These are phyloP conservation scores for Amorphotheca resinae DNA, from an alignment of 495 filamentous ascomycete species.

Conservation along the genomic window DNA sequence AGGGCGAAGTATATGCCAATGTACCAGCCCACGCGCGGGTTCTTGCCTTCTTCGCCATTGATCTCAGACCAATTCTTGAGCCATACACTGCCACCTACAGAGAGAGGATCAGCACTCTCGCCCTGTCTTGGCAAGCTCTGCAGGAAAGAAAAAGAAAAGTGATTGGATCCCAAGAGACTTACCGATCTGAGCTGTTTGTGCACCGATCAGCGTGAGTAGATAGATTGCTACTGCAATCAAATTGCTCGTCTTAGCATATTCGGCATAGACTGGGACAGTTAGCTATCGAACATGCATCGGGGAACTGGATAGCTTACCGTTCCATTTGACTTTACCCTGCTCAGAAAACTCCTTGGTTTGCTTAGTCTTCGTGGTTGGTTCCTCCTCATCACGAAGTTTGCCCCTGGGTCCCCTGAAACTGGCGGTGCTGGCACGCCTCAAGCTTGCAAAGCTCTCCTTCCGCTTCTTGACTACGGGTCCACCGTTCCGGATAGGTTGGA, in stretches of 20 bases:
- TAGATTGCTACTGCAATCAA: conserved; percentile 74
- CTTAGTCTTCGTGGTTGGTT: conserved; percentile 53
- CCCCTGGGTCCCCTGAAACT: conserved; percentile 79
- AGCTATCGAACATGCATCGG: conserved; percentile 21
- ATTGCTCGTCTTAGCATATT: conserved; percentile 92
- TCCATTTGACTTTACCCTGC: conserved; percentile 96
- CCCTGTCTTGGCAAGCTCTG: not conserved
- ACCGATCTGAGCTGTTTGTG: conserved; percentile 59
- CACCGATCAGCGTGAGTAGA: conserved; percentile 57
- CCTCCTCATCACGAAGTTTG: conserved; percentile 76
- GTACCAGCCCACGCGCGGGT: conserved; percentile 72
- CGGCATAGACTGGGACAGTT: conserved; percentile 47
- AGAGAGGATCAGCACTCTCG: conserved; percentile 23
- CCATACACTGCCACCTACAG: conserved; percentile 62
- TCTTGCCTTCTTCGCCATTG: conserved; percentile 54
- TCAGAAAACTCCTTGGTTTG: conserved; percentile 78
- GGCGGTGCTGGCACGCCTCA: conserved; percentile 82
- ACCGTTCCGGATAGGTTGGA: conserved; percentile 56
- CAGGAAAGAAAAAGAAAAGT: conserved; percentile 2
- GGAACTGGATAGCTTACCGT: conserved; percentile 31
- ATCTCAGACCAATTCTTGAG: conserved; percentile 81
- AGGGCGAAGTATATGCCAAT: conserved; percentile 92
- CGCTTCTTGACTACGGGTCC: conserved; percentile 35
- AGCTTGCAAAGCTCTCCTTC: conserved; percentile 55
- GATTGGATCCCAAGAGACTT: conserved; percentile 11